Evolutionary conservation across 169 alveolate species (phyloP), one percentile per base, ranked within the genome.

Genomic region (Plasmodium knowlesi): DNA sequence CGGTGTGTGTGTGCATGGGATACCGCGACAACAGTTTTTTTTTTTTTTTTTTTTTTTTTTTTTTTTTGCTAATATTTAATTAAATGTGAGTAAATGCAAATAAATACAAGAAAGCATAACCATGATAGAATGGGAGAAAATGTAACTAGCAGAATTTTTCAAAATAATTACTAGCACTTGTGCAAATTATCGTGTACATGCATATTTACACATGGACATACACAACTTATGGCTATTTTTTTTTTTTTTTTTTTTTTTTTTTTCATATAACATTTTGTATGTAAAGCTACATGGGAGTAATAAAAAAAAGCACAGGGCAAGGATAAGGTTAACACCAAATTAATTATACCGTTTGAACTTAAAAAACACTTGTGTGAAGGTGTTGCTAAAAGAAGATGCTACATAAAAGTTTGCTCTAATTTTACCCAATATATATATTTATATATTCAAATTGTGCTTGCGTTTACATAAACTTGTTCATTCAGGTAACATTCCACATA

Each of bases 11-110:
- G 53, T 6, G 92, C 53, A 83, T 41, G 73, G 76, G 53, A 41
- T 43, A 54, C 37, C 82, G 50, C 74, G 76, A 83, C 92, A 83
- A 83, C 92, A 28, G n/a, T 71, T 83, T 70, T 70, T 83, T 16
- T 71, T 83, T 41, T 30, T 16, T 71, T 83, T 41, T 30, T n/a
- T n/a, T n/a, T 71, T 83, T 70, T 70, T 83, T 71, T 83, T 70
- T 70, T 83, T 16, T 71, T 83, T 41, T 30, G 34, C 71, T 83
- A 61, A 83, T 84, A 28, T 85, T 86, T 86, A 39, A 74, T 70
- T 70, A 73, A 25, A 25, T 67, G 30, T 67, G 16, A 67, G 6
- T 67, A 67, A 22, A 67, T 28, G 39, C 37, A 67, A 67, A 67
- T 67, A 67, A 67, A 67, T 67, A 67, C 76, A n/a, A 39, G 76